Base-by-base conservation (phyloP, 1,139 yeast species). In the Pichia sp. region DNA sequence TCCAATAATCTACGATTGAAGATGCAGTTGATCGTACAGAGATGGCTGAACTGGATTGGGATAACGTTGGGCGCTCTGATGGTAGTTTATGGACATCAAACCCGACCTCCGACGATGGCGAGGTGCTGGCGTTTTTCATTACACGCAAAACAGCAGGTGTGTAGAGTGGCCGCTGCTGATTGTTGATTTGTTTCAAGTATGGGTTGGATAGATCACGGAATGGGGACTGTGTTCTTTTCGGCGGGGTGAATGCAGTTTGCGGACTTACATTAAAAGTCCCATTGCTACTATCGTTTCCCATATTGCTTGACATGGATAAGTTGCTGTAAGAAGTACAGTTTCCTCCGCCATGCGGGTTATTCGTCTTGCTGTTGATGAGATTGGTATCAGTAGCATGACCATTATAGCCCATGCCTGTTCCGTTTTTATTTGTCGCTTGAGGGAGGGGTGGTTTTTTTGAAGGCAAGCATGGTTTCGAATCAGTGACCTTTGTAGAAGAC, bases 91-190 rank as follows among this genome's bases (percentile, higher is more conserved):
- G 50, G 8, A 51, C 54, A 43, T 55, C 60, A 34, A 54, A 55
- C 3, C 49, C 54, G 8, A 49, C 34, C 47, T 49, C 41, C 51
- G 57, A 53, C 45, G 16, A 59, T 23, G 23, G 45, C 10, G 48
- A 41, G 26, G 46, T 40, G 16, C 43, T 16, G 8, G 23, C 32
- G 16, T 49, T 46, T 23, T 59, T 59, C 32, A 60, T 64, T 1
- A 63, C 53, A 36, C 97, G 76, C 54, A 92, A 74, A 6, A 90
- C 98, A 0, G 97, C 97, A 0, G 98, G 97, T 0, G 87, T 78
- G 67, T 90, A 90, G 75, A 90, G 74, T 6, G 97, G 97, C 63
- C 87, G 85, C 64, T 90, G 80, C 55, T 90, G 89, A 30, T 84
- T 84, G 59, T 81, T 81, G 51, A 85, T 81, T 61, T 85, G 90